These are phyloP conservation scores for Yamadazyma scolyti DNA, from an alignment of 805 yeast species.

Conservation along the genomic window DNA sequence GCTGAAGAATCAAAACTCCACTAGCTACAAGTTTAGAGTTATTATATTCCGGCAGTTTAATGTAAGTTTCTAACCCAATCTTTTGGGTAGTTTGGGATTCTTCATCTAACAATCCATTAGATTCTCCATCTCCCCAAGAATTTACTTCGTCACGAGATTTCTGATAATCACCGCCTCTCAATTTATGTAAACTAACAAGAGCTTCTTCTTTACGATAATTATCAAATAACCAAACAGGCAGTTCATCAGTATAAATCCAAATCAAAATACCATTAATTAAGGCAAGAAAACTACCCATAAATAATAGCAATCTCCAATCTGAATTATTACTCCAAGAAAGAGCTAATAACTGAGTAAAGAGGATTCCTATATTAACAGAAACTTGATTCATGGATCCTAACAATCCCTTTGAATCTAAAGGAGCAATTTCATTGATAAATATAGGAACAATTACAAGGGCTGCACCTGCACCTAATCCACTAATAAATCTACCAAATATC, in stretches of 20 bases:
- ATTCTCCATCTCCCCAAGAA: constrained; percentile 24
- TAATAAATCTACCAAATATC: constrained; percentile 65
- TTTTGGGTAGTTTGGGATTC: constrained; percentile 4
- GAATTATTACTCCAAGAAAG: constrained; percentile 58
- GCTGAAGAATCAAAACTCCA: constrained; percentile 78
- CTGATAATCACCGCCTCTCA: constrained; percentile 38
- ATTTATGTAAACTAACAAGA: constrained; percentile 27
- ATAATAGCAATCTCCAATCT: constrained; percentile 71
- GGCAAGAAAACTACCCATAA: constrained; percentile 58
- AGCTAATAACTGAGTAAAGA: constrained; percentile 75
- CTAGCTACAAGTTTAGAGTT: constrained; percentile 66
- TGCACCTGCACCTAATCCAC: constrained; percentile 86
- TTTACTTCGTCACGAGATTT: constrained; percentile 34
- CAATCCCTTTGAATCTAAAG: constrained; percentile 62
- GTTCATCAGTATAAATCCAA: constrained; percentile 52
- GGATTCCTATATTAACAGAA: constrained; percentile 79
- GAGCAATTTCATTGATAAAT: constrained; percentile 76
- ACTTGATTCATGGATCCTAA: constrained; percentile 91
- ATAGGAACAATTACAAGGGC: constrained; percentile 84
- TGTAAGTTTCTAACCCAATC: constrained; percentile 36
- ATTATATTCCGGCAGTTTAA: constrained; percentile 47
- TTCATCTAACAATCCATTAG: constrained; percentile 9
- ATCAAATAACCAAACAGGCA: constrained; percentile 77
- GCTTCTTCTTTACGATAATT: constrained; percentile 46
- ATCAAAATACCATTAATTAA: constrained; percentile 40